A percentile compares a stretch with the other conserved stretches of the same genome.
phyloP scores from a whole-genome alignment of 179 eudicot genomes.

The Corrigiola litoralis region DNA sequence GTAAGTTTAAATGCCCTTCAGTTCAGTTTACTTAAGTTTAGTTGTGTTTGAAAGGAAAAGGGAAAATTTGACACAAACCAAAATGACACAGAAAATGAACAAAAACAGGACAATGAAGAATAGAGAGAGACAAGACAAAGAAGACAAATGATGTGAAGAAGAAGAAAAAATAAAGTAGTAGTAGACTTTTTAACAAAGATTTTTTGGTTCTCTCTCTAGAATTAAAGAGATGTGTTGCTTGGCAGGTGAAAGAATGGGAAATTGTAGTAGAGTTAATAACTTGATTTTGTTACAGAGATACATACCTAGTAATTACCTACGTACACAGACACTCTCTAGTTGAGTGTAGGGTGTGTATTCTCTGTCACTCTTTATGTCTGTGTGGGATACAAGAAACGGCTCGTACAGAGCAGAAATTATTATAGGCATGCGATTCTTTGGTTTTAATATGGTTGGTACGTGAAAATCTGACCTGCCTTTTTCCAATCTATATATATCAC shows the following conservation, averaged over 20 bases:
- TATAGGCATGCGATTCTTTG: too few species aligned
- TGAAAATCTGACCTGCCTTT: too few species aligned
- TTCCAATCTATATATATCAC: too few species aligned
- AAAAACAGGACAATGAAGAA: neutral
- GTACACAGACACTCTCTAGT: too few species aligned
- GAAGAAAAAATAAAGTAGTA: neutral
- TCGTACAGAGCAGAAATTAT: neutral
- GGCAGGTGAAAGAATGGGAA: conserved; percentile 11
- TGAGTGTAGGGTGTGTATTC: neutral
- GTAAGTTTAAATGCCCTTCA: conserved; percentile 4
- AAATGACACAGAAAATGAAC: neutral
- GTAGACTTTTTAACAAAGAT: neutral
- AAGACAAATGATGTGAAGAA: neutral
- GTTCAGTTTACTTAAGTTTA: neutral
- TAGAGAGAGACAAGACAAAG: neutral
- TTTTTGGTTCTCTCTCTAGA: too few species aligned
- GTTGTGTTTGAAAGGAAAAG: neutral
- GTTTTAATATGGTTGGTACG: too few species aligned
- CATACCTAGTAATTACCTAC: too few species aligned
- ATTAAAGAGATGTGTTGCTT: conserved; percentile 6
- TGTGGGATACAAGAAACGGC: neutral
- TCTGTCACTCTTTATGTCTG: neutral
- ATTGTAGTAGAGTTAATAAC: neutral
- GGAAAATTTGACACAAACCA: conserved; percentile 15
- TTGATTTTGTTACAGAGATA: too few species aligned